Evolutionary conservation across 2,329 filamentous ascomycete genomes (phyloP).

Genomic region (Paraphaeosphaeria sporulosa): DNA sequence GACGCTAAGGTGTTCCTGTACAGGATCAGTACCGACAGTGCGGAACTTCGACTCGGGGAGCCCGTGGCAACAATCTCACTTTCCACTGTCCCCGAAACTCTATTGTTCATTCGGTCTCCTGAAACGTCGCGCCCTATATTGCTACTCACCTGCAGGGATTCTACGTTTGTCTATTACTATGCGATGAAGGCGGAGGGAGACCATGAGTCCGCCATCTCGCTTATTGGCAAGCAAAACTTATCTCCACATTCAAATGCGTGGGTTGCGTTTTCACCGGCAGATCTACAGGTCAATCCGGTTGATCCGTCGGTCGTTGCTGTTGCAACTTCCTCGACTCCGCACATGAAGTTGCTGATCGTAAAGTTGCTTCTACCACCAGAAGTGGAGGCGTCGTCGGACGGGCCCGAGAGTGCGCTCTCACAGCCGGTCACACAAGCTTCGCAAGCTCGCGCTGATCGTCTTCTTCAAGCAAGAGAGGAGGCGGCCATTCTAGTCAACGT

Average conservation of each 20-base stretch:
- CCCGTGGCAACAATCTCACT: conserved; percentile 54
- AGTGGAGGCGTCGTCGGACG: conserved; percentile 13
- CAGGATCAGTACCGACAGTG: conserved; percentile 27
- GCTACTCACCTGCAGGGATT: conserved; percentile 64
- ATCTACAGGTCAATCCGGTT: conserved; percentile 62
- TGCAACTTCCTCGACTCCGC: conserved; percentile 66
- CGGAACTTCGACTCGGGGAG: conserved; percentile 42
- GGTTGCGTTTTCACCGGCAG: conserved; percentile 68
- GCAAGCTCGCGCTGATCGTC: conserved; percentile 60
- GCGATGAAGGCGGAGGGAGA: conserved; percentile 33
- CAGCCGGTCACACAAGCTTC: conserved; percentile 55
- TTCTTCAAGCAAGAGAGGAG: conserved; percentile 64
- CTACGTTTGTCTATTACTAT: conserved; percentile 67
- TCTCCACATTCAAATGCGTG: conserved; percentile 70
- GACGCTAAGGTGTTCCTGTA: conserved; percentile 66
- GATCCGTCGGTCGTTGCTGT: conserved; percentile 65
- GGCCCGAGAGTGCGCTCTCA: conserved; percentile 13
- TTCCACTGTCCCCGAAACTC: conserved; percentile 64
- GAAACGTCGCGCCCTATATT: conserved; percentile 57
- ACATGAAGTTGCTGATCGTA: conserved; percentile 69
- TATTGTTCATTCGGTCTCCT: conserved; percentile 61
- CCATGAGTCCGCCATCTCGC: conserved; percentile 22
- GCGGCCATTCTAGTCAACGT: conserved; percentile 67
- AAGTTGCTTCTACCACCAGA: conserved; percentile 61
- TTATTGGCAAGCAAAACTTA: conserved; percentile 66